Conservation (phyloP, 2,329 filamentous ascomycete genomes). For the Triangularia verruculosa region DNA sequence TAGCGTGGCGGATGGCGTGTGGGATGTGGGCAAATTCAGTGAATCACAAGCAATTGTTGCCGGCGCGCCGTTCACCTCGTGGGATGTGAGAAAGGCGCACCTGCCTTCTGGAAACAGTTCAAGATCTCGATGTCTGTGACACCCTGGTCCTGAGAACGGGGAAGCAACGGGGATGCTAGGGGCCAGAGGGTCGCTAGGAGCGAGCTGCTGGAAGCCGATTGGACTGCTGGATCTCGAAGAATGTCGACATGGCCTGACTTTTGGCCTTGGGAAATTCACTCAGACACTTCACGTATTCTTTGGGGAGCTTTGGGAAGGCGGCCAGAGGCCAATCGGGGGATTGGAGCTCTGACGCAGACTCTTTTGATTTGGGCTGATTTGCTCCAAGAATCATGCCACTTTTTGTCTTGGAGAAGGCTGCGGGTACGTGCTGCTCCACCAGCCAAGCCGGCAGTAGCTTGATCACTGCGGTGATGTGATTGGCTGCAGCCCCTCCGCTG, state of each 20-base stretch:
- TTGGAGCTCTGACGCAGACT: conserved; percentile 26
- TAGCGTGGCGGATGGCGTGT: not conserved
- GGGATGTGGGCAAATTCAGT: not conserved
- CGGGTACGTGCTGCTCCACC: conserved; percentile 16
- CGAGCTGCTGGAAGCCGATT: not conserved
- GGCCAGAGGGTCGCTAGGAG: not conserved
- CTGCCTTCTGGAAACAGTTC: not conserved
- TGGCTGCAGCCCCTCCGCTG: conserved; percentile 17
- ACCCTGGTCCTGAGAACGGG: conserved; percentile 12
- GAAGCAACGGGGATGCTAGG: not conserved
- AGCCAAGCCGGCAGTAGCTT: conserved; percentile 29
- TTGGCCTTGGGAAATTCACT: conserved; percentile 16
- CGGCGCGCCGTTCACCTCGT: not conserved
- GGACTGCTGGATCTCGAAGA: conserved; percentile 6
- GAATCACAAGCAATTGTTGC: not conserved
- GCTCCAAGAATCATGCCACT: conserved; percentile 30
- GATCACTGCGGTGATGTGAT: not conserved
- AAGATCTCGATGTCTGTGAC: not conserved
- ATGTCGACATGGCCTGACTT: conserved; percentile 27
- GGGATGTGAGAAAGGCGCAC: not conserved
- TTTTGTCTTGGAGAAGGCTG: conserved; percentile 26
- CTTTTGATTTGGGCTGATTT: conserved; percentile 29
- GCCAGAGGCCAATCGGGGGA: conserved; percentile 25
- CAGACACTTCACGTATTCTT: conserved; percentile 8
- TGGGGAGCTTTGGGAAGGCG: conserved; percentile 1